Evolutionary conservation across 257 asterid species (phyloP), one percentile per base, ranked within the genome.

Genomic region (Echium plantagineum): DNA sequence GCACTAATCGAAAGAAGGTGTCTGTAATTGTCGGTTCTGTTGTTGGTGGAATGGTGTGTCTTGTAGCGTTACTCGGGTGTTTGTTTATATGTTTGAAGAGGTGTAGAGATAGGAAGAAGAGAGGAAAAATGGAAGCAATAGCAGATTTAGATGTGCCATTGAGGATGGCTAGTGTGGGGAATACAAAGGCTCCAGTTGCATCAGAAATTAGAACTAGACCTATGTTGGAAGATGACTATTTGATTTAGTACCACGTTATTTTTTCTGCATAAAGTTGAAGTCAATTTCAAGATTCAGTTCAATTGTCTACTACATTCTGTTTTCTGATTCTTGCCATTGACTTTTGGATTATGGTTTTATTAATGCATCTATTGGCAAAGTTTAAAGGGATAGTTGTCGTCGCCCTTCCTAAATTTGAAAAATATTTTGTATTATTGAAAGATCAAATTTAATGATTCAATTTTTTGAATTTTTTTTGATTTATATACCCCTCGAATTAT

Each of bases 141-240:
- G 85, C 96, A 30, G 98, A 88, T 28, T 66, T 64, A 28, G 98
- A 85, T 47, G 90, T 77, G 67, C 72, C 85, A 38, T 66, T 91
- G 85, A 67, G 79, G 21, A 84, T 84, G 94, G 66, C 83, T 20
- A 71, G 69, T 57, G 80, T 88, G 3, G 94, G 95, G 35, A 9
- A 59, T 58, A 78, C 90, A 3, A 83, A 67, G 79, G 98, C 96
- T 21, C 95, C 96, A 5, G 84, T 84, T 73, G 98, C 96, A 22
- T 17, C 63, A 64, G 76, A 77, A 78, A 83, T 85, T 26, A 74
- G 98, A 73, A 91, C 96, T 19, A 77, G 84, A 68, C 98, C 98
- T 15, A 42, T 67, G 35, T 67, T 88, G 61, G 98, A 91, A 85
- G 81, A 78, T 26, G 96, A 91, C 67, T 88, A 84, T 63, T 74